Evolutionary conservation across 2,329 filamentous ascomycete species (phyloP), one percentile per base, ranked within the genome.

Genomic region (Nigrograna mackinnonii): DNA sequence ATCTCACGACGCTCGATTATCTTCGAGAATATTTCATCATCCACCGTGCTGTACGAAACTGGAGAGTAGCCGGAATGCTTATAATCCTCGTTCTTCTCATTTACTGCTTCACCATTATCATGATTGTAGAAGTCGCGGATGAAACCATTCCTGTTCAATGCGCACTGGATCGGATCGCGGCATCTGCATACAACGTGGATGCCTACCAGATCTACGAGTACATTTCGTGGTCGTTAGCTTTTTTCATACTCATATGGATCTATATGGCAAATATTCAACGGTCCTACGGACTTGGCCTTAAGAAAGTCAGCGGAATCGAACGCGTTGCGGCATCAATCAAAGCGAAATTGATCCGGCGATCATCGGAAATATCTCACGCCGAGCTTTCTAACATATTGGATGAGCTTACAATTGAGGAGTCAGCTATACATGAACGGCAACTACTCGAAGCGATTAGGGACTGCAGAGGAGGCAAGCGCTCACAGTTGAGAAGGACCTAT

Each of bases 1-100:
- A 58, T 34, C 44, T 60, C 5, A 49, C 49, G 5, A 58, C 52
- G 2, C 45, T 58, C 2, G 47, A 49, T 13, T 41, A 46, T 4
- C 35, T 60, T 11, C 44, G 36, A 30, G 22, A 45, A 0, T 56
- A 60, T 41, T 55, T 58, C 19, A 21, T 41, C 3, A 13, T 30
- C 11, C 41, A 51, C 18, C 21, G 31, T 4, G 21, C 17, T 6
- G 38, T 49, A 13, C 46, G 47, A 7, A 54, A 55, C 22, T 43
- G 42, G 39, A 22, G 47, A 5, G 39, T 52, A 2, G 31, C 46
- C 20, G 48, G 44, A 2, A 49, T 54, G 31, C 12, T 41, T 9
- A 17, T 18, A 4, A 9, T 39, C 13, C 28, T 20, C 35, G 37
- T n/a, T 13, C 22, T 47, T 21, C 40, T 51, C 11, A 19, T 37